Evolutionary conservation across 257 asterid species (phyloP).

Genomic region (Linderniella brevidens): DNA sequence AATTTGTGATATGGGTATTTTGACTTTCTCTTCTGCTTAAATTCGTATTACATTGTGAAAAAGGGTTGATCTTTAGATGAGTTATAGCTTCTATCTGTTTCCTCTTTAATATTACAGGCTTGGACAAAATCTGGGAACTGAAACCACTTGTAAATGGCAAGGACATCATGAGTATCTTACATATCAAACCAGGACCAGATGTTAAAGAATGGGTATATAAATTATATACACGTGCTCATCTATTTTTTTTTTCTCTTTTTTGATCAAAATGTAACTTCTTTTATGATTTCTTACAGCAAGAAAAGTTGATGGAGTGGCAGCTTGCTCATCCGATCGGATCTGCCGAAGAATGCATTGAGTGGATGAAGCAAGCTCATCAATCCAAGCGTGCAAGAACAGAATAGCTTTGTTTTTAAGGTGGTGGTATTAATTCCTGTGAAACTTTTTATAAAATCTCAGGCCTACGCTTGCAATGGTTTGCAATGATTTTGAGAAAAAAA

Average conservation of each 20-base stretch:
- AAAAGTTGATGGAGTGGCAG: conserved; percentile 63
- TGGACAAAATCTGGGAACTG: conserved; percentile 68
- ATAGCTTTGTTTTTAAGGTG: too few species aligned
- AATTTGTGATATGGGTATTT: conserved; percentile 36
- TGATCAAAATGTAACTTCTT: too few species aligned
- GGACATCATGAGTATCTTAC: conserved; percentile 47
- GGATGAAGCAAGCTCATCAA: conserved; percentile 48
- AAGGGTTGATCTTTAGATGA: too few species aligned
- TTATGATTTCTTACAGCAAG: conserved; percentile 41
- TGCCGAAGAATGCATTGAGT: conserved; percentile 48
- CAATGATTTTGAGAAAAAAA: too few species aligned
- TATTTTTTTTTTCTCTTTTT: background rate
- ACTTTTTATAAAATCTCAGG: too few species aligned
- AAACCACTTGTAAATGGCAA: conserved; percentile 66
- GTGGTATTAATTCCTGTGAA: too few species aligned
- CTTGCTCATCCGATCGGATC: conserved; percentile 62
- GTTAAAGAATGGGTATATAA: conserved; percentile 58
- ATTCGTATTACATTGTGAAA: background rate
- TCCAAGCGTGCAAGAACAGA: conserved; percentile 53
- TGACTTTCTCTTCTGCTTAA: too few species aligned
- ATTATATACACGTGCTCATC: background rate
- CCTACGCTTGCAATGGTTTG: too few species aligned
- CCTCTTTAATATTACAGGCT: conserved; percentile 22
- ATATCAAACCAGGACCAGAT: conserved; percentile 52
- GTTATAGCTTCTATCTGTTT: background rate